Conservation (phyloP, 345 rosid genomes). For the Murraya paniculata region DNA sequence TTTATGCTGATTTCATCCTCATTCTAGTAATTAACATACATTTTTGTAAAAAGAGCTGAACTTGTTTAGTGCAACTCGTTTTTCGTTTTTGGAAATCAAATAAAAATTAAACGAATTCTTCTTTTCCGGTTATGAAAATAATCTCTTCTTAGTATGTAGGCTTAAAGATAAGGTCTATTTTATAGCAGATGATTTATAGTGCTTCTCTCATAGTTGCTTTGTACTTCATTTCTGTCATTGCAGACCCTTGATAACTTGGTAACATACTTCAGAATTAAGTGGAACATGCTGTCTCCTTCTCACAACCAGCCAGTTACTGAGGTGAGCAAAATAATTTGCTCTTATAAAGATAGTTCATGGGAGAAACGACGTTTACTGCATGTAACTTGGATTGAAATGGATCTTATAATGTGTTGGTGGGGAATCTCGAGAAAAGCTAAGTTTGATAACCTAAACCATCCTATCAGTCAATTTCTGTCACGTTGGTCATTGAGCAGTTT, state of each 20-base stretch:
- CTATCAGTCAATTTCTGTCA: not conserved
- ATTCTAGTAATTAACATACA: not conserved
- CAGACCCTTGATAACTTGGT: constrained; percentile 74
- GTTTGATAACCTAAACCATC: not conserved
- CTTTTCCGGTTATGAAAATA: too few relatives aligned
- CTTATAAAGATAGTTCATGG: not conserved
- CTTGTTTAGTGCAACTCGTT: not conserved
- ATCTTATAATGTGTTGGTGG: not conserved
- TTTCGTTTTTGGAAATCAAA: not conserved
- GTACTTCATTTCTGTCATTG: constrained; percentile 10
- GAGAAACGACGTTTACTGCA: not conserved
- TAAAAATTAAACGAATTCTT: not conserved
- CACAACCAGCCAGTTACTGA: constrained; percentile 47
- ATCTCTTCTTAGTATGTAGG: not conserved
- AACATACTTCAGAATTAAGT: constrained; percentile 47
- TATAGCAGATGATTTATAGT: not conserved
- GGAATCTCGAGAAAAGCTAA: not conserved
- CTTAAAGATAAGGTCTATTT: not conserved
- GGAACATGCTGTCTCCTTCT: constrained; percentile 45
- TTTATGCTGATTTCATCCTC: not conserved
- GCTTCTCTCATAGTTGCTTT: not conserved
- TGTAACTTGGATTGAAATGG: not conserved
- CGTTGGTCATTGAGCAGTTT: not conserved
- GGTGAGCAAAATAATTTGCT: constrained; percentile 31
- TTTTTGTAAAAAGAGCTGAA: not conserved